phyloP scores from a whole-genome alignment of 768 basidiomycete species.

The Heimioporus sp. region DNA sequence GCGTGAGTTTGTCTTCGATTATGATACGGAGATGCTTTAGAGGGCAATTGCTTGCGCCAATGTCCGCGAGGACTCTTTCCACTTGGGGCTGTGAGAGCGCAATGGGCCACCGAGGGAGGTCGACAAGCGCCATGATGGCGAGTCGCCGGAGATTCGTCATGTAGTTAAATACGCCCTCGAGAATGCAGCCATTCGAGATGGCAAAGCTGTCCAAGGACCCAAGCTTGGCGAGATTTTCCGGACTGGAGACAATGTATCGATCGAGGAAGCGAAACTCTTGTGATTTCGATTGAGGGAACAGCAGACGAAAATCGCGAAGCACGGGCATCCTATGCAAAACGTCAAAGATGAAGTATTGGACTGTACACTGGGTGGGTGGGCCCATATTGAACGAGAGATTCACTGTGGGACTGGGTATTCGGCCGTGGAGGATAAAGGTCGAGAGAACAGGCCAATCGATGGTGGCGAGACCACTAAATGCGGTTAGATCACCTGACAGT shows the following conservation, averaged over 20 bases:
- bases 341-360: constrained; percentile 20
- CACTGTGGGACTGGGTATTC: constrained; percentile 17
- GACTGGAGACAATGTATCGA: constrained; percentile 15
- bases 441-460: constrained; percentile 30
- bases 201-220: constrained; percentile 35
- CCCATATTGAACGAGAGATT: constrained; percentile 15
- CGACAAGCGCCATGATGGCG: constrained; percentile 33
- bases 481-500: constrained; percentile 29
- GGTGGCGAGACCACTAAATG: constrained; percentile 25
- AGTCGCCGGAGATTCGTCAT: constrained; percentile 27
- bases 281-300: constrained; percentile 29
- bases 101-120: constrained; percentile 36
- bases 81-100: constrained; percentile 34
- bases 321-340: constrained; percentile 30
- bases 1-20: constrained; percentile 36
- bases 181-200: constrained; percentile 34
- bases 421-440: constrained; percentile 32
- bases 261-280: constrained; percentile 30
- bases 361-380: neutral
- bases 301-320: constrained; percentile 29
- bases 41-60: constrained; percentile 31
- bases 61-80: constrained; percentile 26
- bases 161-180: constrained; percentile 29
- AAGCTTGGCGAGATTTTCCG: constrained; percentile 24
- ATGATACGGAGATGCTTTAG: constrained; percentile 35